These are phyloP conservation scores for Colletotrichum eremochloae DNA, from an alignment of 2,329 filamentous ascomycete genomes.

Conservation along the genomic window DNA sequence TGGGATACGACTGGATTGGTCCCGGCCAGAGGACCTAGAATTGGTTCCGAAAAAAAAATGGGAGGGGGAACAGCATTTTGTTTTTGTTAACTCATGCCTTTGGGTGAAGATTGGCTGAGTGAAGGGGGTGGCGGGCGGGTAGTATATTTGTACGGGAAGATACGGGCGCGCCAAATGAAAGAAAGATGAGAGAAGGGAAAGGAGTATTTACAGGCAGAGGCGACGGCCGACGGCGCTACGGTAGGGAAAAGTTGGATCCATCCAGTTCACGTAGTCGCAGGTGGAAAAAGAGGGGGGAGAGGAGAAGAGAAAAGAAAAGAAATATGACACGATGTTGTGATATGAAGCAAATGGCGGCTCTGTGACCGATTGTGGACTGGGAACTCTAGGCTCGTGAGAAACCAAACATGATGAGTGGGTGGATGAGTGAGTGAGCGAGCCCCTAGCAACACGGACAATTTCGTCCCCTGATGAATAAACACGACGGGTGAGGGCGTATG, in stretches of 20 bases:
- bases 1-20: slow-evolving; percentile 10
- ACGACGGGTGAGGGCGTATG: too few species aligned
- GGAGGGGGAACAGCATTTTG: not conserved
- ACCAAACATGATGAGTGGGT: not conserved
- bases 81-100: not conserved
- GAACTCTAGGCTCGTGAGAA: not conserved
- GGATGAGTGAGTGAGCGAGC: too few species aligned
- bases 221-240: slow-evolving; percentile 6
- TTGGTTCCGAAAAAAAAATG: not conserved
- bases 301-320: not conserved
- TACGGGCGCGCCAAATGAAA: slow-evolving; percentile 1
- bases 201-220: not conserved
- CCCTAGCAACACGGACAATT: too few species aligned
- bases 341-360: not conserved
- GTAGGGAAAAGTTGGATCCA: slow-evolving; percentile 1
- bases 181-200: too few species aligned
- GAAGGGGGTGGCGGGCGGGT: not conserved
- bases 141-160: not conserved
- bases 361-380: not conserved
- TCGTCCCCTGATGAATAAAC: too few species aligned
- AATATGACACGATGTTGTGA: slow-evolving; percentile 3
- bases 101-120: not conserved
- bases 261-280: slow-evolving; percentile 6
- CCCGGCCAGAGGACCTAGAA: slow-evolving; percentile 29
- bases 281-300: not conserved